These are phyloP conservation scores for Sonneratia caseolaris DNA, from an alignment of 345 rosid genomes.

Conservation along the genomic window DNA sequence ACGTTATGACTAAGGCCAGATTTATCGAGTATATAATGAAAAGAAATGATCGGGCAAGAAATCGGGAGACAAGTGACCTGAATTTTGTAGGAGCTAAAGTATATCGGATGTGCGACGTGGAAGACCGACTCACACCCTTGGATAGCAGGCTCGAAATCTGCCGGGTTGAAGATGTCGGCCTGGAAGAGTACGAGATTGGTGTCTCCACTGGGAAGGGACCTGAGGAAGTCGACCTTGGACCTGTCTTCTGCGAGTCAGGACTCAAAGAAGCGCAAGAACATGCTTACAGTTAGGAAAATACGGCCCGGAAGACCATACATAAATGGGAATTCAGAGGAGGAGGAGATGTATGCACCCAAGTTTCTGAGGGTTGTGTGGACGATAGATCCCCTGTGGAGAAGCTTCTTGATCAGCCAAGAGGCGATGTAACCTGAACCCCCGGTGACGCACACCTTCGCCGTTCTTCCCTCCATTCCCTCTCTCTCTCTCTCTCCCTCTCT, in stretches of 20 bases:
- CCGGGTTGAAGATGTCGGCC: slow-evolving; percentile 17
- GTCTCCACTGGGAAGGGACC: slow-evolving; percentile 19
- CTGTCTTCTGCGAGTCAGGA: slow-evolving; percentile 10
- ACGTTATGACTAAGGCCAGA: too few relatives aligned
- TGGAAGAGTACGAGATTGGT: slow-evolving; percentile 15
- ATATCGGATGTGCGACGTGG: slow-evolving; percentile 21
- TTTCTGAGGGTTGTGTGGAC: slow-evolving; percentile 30
- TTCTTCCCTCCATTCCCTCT: slow-evolving; percentile 9
- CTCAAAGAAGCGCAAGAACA: neutral
- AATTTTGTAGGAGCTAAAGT: neutral
- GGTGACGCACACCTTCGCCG: slow-evolving; percentile 28
- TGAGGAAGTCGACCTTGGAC: slow-evolving; percentile 17
- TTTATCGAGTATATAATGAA: too few relatives aligned
- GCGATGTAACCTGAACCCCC: slow-evolving; percentile 28
- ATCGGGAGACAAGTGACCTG: slow-evolving; percentile 1
- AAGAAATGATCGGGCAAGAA: neutral
- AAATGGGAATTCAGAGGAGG: neutral
- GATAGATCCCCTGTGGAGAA: slow-evolving; percentile 21
- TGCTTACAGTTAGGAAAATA: neutral
- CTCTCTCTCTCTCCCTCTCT: neutral
- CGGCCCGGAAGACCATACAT: neutral
- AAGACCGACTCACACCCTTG: slow-evolving; percentile 22
- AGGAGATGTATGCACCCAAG: slow-evolving; percentile 10
- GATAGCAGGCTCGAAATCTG: slow-evolving; percentile 17
- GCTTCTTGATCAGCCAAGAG: slow-evolving; percentile 23